Evolutionary conservation across 2,329 filamentous ascomycete genomes (phyloP).

Genomic region (Beauveria australis): DNA sequence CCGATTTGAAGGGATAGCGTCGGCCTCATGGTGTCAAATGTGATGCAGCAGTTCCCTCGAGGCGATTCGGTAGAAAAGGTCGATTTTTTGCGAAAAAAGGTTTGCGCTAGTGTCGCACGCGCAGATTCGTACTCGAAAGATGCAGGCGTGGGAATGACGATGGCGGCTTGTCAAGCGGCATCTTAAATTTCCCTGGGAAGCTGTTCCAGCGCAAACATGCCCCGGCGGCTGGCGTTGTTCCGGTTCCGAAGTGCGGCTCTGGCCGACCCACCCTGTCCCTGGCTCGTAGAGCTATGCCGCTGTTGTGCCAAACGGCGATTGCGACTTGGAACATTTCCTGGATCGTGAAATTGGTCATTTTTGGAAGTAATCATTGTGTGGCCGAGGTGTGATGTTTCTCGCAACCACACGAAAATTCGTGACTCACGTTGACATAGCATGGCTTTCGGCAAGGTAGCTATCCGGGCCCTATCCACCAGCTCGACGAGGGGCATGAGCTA

Average conservation of each 20-base stretch:
- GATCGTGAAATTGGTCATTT: neutral
- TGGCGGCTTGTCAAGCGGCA: neutral
- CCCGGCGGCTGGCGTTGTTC: slow-evolving; percentile 22
- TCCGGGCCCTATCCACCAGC: neutral
- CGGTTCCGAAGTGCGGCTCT: slow-evolving; percentile 19
- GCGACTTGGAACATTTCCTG: neutral
- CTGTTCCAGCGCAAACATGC: neutral
- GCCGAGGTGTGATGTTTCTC: neutral
- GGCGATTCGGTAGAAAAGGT: neutral
- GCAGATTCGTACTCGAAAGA: neutral
- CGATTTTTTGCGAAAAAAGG: too few species aligned
- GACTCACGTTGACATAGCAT: neutral
- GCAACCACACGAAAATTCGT: neutral
- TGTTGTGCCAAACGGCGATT: neutral
- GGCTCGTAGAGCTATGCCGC: neutral
- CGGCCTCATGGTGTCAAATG: slow-evolving; percentile 46
- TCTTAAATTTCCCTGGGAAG: slow-evolving; percentile 7
- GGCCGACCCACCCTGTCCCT: slow-evolving; percentile 2
- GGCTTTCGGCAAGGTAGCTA: slow-evolving; percentile 8
- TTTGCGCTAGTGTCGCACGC: neutral
- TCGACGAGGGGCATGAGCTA: slow-evolving; percentile 6
- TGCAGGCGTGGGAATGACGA: neutral
- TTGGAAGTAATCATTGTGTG: neutral
- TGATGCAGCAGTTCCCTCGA: neutral
- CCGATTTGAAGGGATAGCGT: slow-evolving; percentile 55